Base-by-base conservation (phyloP, 345 rosid species). In the Schrenkiella parvula region DNA sequence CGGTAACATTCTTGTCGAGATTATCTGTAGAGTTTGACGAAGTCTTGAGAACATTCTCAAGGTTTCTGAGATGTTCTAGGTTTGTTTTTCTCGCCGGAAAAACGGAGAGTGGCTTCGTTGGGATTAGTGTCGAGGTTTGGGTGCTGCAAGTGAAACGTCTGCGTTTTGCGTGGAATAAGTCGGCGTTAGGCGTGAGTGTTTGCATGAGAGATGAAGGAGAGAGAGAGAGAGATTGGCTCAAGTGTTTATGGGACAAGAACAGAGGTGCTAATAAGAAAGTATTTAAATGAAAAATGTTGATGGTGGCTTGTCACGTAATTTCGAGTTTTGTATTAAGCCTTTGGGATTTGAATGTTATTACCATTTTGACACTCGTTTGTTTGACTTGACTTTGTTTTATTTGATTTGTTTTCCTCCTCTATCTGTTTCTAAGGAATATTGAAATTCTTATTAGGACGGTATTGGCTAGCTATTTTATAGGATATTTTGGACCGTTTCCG, bases 61-160 rank as follows among this genome's bases (percentile, higher is more conserved):
- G 95, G 79, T 82, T 89, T 53, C 83, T 76, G 3, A 93, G 78
- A 38, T 76, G 80, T 39, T 76, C 80, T 39, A 4, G 8, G 80
- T 76, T 76, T 0, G 44, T 64, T 22, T 38, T 31, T 1, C 6
- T 76, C 8, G 18, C 22, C 41, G 76, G 76, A 0, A 11, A 56
- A 56, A 47, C 32, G 0, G 62, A 37, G 1, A 65, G 18, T 1
- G 66, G 71, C 19, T 57, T 70, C 6, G 41, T 41, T 0, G 91
- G 84, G 53, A 84, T 85, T 42, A 89, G 64, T 2, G 84, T 82
- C 4, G 92, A 85, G 11, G 52, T 70, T 6, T 61, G 69, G 4
- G 34, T 53, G n/a, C 66, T 84, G 86, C 81, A 83, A 32, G 69
- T 80, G 84, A 83, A 88, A 69, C 82, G 82, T 70, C 71, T 43